Base-by-base conservation (phyloP, 768 basidiomycete species). In the Boletus rubroflammeus region DNA sequence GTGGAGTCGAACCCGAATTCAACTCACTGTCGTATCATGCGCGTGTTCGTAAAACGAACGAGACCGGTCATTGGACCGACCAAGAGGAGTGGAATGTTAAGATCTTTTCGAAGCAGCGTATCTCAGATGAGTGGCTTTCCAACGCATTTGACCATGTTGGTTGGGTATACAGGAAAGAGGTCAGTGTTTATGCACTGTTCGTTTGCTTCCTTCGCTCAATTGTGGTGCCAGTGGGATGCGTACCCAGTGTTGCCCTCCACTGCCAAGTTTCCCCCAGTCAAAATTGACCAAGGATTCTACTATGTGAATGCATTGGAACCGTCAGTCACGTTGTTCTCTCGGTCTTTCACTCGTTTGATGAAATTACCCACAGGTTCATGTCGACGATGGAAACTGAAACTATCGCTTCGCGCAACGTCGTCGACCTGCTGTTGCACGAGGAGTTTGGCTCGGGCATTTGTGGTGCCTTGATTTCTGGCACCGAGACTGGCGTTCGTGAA, bases 371-470 rank as follows among this genome's bases (percentile, higher is more conserved):
- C 55, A 90, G 89, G 31, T 82, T 92, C 62, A 88, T 94, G 43
- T 90, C 86, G 14, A 93, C 92, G 6, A 97, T 98, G 95, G 95
- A 98, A 70, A 95, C 93, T 0, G 86, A 94, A 71, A 93, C 90
- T 0, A 69, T 96, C 31, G 79, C 90, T 0, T 82, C 90, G 1
- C 82, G 92, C 31, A 94, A 95, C 67, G 78, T 88, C 36, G 90
- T 92, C 44, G 91, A 93, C 62, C 73, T 90, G 25, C 76, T 93
- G 19, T 73, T 94, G 21, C 78, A 81, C 32, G 88, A 93, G 31
- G 80, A 85, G 62, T 93, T 88, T 68, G 73, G 78, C 34, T 74
- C 81, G 0, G 78, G 85, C n/a, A 78, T 93, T 35, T 94, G 91
- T 66, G 81, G 81, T 32, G 68, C 76, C 23, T 59, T 66, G 53